Conservation (phyloP, 2,329 filamentous ascomycete genomes). For the Aspergillus fijiensis region DNA sequence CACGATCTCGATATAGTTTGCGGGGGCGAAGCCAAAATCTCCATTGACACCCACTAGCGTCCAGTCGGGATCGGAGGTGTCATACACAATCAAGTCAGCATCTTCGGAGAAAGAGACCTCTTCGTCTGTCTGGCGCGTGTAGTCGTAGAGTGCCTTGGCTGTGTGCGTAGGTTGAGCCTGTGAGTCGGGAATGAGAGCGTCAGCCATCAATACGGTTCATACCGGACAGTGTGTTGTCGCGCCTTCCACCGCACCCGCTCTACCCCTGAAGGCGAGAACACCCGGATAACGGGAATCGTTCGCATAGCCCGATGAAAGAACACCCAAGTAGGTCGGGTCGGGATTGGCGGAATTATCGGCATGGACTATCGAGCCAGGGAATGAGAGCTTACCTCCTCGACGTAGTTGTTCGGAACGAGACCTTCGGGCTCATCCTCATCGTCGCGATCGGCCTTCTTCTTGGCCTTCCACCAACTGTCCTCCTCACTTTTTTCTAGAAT, state of each 20-base stretch:
- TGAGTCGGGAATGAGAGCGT: conserved; percentile 15
- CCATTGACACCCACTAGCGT: conserved; percentile 81
- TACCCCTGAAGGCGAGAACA: conserved; percentile 19
- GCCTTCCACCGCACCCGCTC: conserved; percentile 2
- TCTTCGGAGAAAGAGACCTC: conserved; percentile 96
- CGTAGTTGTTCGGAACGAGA: conserved; percentile 89
- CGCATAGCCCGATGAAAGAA: neutral
- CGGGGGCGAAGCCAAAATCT: conserved; percentile 90
- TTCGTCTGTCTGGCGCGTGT: conserved; percentile 94
- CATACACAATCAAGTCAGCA: conserved; percentile 77
- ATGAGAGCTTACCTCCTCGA: conserved; percentile 72
- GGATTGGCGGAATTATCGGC: neutral
- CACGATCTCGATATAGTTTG: conserved; percentile 87
- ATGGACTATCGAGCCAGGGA: neutral
- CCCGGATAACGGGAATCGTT: neutral
- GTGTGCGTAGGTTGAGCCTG: conserved; percentile 66
- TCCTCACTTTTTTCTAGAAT: conserved; percentile 77
- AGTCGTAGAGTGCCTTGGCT: conserved; percentile 96
- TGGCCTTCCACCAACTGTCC: conserved; percentile 93
- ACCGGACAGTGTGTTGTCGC: conserved; percentile 6
- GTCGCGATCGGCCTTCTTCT: conserved; percentile 79
- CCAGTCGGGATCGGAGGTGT: conserved; percentile 92
- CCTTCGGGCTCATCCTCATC: conserved; percentile 91
- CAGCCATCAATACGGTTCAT: conserved; percentile 3
- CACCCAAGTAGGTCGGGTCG: neutral